These are phyloP conservation scores for Clavispora santaluciae DNA, from an alignment of 805 yeast genomes.

Conservation along the genomic window DNA sequence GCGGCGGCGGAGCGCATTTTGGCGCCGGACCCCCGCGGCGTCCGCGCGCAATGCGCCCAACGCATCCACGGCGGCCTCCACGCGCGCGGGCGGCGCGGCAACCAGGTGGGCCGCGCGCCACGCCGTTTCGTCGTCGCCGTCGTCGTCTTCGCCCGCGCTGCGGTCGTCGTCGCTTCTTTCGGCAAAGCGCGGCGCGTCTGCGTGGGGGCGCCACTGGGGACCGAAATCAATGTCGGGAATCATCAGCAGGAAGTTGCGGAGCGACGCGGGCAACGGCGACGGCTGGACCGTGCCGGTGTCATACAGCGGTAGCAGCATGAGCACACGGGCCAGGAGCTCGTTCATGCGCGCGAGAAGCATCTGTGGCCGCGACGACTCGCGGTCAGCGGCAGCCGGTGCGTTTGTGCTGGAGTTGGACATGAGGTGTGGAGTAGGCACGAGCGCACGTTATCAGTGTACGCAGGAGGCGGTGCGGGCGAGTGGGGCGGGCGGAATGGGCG, in stretches of 20 bases:
- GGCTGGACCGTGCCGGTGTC: not conserved
- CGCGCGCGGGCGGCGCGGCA: too few relatives aligned
- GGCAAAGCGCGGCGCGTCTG: not conserved
- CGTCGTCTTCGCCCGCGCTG: not conserved
- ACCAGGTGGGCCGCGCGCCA: not conserved
- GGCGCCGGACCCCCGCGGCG: constrained; percentile 27
- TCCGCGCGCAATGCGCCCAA: not conserved
- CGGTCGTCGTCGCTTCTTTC: not conserved
- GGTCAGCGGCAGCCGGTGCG: not conserved
- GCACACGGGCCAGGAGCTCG: constrained; percentile 6
- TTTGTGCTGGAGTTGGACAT: not conserved
- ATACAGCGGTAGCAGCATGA: not conserved
- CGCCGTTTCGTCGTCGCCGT: too few relatives aligned
- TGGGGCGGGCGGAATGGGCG: too few relatives aligned
- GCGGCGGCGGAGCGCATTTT: constrained; percentile 26
- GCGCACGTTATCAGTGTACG: not conserved
- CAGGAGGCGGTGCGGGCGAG: not conserved
- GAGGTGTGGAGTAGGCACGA: not conserved
- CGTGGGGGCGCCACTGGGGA: not conserved
- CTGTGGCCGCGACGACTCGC: too few relatives aligned
- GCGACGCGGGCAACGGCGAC: constrained; percentile 3
- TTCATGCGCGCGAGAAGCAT: constrained; percentile 4
- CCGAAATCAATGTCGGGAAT: not conserved
- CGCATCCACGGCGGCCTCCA: not conserved
- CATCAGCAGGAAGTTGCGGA: constrained; percentile 5